Conservation (phyloP, 2,329 filamentous ascomycete genomes). For the Hymenoscyphus albidus region DNA sequence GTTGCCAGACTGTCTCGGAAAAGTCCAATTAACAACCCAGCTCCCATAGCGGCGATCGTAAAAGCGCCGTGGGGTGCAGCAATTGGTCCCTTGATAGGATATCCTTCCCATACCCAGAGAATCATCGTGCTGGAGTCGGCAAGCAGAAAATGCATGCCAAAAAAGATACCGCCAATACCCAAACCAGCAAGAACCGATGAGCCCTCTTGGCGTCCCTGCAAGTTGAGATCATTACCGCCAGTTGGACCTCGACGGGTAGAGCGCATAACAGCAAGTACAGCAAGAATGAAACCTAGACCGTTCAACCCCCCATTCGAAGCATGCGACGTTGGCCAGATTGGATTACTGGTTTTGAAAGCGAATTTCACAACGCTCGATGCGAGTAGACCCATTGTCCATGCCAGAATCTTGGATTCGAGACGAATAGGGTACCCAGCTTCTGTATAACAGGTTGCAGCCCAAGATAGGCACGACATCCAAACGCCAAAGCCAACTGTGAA, state of each 20-base stretch:
- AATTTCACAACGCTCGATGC: constrained; percentile 88
- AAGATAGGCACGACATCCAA: constrained; percentile 74
- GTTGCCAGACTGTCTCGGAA: constrained; percentile 66
- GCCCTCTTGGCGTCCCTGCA: constrained; percentile 56
- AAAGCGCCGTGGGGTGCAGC: constrained; percentile 85
- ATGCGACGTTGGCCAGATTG: constrained; percentile 93
- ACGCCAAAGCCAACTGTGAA: constrained; percentile 79
- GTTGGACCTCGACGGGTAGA: constrained; percentile 64
- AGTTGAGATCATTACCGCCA: constrained; percentile 37
- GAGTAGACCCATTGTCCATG: constrained; percentile 77
- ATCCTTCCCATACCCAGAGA: constrained; percentile 96
- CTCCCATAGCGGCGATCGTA: constrained; percentile 83
- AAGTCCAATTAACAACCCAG: constrained; percentile 72
- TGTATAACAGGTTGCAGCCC: constrained; percentile 76
- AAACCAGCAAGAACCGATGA: constrained; percentile 69
- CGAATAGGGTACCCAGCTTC: constrained; percentile 70
- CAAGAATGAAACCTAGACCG: constrained; percentile 72
- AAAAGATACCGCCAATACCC: constrained; percentile 79
- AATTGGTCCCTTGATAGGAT: constrained; percentile 81
- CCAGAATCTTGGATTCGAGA: constrained; percentile 77
- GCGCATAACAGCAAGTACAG: constrained; percentile 68
- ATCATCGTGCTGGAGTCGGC: constrained; percentile 99
- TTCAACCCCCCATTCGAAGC: constrained; percentile 90
- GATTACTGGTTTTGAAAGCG: constrained; percentile 91
- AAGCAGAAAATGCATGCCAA: constrained; percentile 84